Conservation (phyloP, 1,284 basidiomycete species). For the Phylloboletellus chloephorus region DNA sequence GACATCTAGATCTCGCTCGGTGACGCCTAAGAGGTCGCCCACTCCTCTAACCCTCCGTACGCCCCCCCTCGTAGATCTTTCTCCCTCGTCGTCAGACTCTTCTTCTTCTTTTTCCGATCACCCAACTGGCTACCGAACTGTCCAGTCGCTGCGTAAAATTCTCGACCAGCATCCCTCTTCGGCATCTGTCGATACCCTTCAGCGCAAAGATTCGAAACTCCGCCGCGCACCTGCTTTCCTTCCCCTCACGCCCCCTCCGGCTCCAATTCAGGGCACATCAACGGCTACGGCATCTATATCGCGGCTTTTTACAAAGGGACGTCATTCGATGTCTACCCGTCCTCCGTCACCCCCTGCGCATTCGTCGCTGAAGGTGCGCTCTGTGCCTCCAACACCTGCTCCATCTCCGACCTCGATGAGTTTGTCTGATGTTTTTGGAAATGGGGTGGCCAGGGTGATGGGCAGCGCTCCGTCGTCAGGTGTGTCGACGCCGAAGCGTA, state of each 20-base stretch:
- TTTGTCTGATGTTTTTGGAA: conserved; percentile 29
- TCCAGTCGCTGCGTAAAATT: conserved; percentile 63
- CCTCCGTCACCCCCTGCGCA: conserved; percentile 47
- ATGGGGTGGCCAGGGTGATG: conserved; percentile 27
- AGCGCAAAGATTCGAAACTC: conserved; percentile 12
- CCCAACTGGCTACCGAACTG: conserved; percentile 53
- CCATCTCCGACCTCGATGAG: conserved; percentile 31
- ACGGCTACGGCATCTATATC: conserved; percentile 71
- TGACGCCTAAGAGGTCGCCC: conserved; percentile 34
- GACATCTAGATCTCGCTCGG: conserved; percentile 32
- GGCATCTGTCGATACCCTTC: conserved; percentile 18
- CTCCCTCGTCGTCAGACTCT: conserved; percentile 38
- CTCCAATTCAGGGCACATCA: conserved; percentile 51
- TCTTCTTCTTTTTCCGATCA: conserved; percentile 39
- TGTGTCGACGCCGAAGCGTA: conserved; percentile 64
- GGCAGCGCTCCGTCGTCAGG: conserved; percentile 25
- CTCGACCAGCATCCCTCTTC: conserved; percentile 50
- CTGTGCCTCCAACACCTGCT: conserved; percentile 28
- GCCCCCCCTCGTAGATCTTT: conserved; percentile 53
- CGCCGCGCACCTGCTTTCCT: conserved; percentile 25
- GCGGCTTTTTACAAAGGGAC: conserved; percentile 64
- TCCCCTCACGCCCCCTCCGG: conserved; percentile 45
- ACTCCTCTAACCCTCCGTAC: conserved; percentile 34
- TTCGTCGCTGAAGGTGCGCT: conserved; percentile 46
- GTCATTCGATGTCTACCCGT: conserved; percentile 54